phyloP scores from a whole-genome alignment of 495 filamentous ascomycete species.

The Corynascus novoguineensis region DNA sequence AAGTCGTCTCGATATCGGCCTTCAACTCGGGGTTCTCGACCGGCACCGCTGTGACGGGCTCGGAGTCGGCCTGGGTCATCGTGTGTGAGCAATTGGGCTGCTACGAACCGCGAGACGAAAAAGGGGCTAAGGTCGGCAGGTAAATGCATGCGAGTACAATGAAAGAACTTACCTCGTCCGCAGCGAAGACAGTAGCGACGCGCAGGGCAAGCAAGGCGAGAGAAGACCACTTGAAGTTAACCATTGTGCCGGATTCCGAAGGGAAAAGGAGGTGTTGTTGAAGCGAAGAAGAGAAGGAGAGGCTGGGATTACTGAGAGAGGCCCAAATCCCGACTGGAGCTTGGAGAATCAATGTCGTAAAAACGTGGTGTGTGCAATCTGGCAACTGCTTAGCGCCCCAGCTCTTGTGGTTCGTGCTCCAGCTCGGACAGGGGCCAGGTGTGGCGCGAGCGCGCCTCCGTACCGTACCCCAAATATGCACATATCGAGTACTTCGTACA shows the following conservation, averaged over 20 bases:
- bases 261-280: slow-evolving; percentile 17
- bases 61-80: slow-evolving; percentile 10
- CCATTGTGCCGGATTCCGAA: slow-evolving; percentile 51
- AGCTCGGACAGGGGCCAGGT: background rate
- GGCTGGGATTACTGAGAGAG: slow-evolving; percentile 6
- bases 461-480: slow-evolving; percentile 25
- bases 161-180: slow-evolving; percentile 58
- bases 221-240: slow-evolving; percentile 64
- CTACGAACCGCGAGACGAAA: background rate
- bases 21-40: slow-evolving; percentile 55
- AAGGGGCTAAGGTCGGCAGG: background rate
- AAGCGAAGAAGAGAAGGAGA: slow-evolving; percentile 22
- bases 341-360: slow-evolving; percentile 10
- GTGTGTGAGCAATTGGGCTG: slow-evolving; percentile 9
- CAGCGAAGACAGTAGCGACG: slow-evolving; percentile 56
- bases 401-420: background rate
- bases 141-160: slow-evolving; percentile 8
- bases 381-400: slow-evolving; percentile 16
- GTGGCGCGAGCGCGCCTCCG: no score
- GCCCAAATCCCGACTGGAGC: slow-evolving; percentile 7
- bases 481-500: slow-evolving; percentile 11
- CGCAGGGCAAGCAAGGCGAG: slow-evolving; percentile 67
- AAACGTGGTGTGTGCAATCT: slow-evolving; percentile 27
- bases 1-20: slow-evolving; percentile 68
- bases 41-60: slow-evolving; percentile 33